Evolutionary conservation across 768 basidiomycete genomes (phyloP).

Genomic region (Collybia sordida): DNA sequence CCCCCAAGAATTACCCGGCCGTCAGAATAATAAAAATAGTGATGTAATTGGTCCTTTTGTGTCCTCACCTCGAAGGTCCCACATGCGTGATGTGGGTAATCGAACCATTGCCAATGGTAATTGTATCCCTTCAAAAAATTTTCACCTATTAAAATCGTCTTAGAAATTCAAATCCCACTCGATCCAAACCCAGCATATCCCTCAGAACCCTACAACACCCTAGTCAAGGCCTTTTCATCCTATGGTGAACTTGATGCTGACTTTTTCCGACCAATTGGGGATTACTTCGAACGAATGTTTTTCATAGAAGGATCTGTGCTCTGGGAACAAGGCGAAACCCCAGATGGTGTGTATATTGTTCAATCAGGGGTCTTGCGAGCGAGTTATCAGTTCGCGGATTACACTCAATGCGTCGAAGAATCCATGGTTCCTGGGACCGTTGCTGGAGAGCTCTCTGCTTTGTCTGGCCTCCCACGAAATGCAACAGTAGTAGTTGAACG

Average conservation of each 20-base stretch:
- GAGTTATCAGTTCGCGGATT: conserved; percentile 73
- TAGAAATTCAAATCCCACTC: conserved; percentile 25
- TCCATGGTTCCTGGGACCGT: conserved; percentile 93
- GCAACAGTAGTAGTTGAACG: conserved; percentile 84
- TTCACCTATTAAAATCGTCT: background rate
- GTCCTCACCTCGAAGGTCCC: conserved; percentile 66
- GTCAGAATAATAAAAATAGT: conserved; percentile 48
- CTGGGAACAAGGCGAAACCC: conserved; percentile 73
- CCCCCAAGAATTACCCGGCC: conserved; percentile 53
- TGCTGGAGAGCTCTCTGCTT: conserved; percentile 86
- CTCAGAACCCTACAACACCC: conserved; percentile 69
- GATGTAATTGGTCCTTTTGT: conserved; percentile 43
- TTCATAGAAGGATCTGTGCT: conserved; percentile 60
- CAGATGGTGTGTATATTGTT: conserved; percentile 88
- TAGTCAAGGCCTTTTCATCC: conserved; percentile 78
- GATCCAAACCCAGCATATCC: conserved; percentile 29
- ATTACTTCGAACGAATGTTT: conserved; percentile 68
- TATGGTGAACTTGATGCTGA: conserved; percentile 57
- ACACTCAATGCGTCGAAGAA: conserved; percentile 70
- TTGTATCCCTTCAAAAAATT: background rate
- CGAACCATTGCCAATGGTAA: conserved; percentile 65
- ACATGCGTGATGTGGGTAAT: conserved; percentile 71
- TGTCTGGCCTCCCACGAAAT: conserved; percentile 79
- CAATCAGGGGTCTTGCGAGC: conserved; percentile 86
- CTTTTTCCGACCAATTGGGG: conserved; percentile 60